phyloP scores from a whole-genome alignment of 2,329 filamentous ascomycete genomes.

The Neopestalotiopsis sp. region DNA sequence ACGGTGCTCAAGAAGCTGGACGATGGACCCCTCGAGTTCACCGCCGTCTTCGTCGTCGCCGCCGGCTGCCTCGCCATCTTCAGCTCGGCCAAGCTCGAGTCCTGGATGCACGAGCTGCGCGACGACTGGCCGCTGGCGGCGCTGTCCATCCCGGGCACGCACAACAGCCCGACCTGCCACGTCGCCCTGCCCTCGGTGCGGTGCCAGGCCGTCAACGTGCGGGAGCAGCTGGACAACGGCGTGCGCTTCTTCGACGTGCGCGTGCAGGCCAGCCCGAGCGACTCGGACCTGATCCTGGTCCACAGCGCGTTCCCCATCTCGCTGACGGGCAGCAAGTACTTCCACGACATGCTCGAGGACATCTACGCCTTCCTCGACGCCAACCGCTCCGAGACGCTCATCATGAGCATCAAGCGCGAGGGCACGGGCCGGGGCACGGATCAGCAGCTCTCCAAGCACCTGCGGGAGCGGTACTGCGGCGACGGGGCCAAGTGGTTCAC shows the following conservation, averaged over 20 bases:
- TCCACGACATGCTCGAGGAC: constrained; percentile 73
- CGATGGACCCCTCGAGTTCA: constrained; percentile 58
- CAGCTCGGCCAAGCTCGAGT: constrained; percentile 70
- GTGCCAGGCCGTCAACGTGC: constrained; percentile 82
- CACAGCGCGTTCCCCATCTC: constrained; percentile 91
- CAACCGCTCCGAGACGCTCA: constrained; percentile 81
- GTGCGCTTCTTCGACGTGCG: constrained; percentile 95
- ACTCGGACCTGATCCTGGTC: constrained; percentile 78
- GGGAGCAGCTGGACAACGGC: constrained; percentile 83
- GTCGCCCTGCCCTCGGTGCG: constrained; percentile 88
- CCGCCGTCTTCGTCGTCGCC: constrained; percentile 67
- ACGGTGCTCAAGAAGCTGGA: constrained; percentile 64
- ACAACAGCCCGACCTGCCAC: constrained; percentile 90
- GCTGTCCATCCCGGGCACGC: constrained; percentile 91
- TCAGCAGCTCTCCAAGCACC: constrained; percentile 75
- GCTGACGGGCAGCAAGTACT: constrained; percentile 80
- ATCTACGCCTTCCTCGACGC: constrained; percentile 77
- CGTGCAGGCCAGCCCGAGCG: constrained; percentile 60
- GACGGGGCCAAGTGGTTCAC: constrained; percentile 74
- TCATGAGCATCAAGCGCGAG: constrained; percentile 91
- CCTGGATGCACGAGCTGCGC: constrained; percentile 82
- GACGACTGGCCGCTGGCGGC: constrained; percentile 76
- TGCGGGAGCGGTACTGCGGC: constrained; percentile 74
- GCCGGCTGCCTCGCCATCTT: constrained; percentile 67
- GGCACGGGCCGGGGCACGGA: constrained; percentile 83